phyloP scores from a whole-genome alignment of 2,329 filamentous ascomycete species.

The Cryphonectria carpinicola region DNA sequence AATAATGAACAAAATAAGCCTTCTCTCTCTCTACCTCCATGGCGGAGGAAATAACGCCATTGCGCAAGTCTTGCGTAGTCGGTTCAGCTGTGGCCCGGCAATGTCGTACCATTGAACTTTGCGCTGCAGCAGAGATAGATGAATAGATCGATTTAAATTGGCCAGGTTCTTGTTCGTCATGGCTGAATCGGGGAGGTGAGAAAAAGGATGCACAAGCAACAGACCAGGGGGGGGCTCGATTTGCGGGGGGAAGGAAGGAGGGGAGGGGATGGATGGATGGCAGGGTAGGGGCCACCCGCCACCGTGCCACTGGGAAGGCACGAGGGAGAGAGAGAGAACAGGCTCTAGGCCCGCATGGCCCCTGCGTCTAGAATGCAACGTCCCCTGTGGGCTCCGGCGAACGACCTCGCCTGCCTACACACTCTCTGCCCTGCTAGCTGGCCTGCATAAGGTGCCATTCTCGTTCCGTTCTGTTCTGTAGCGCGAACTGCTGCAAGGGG shows the following conservation, averaged over 20 bases:
- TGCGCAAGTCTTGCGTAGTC: neutral
- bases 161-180: neutral
- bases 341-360: neutral
- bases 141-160: neutral
- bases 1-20: neutral
- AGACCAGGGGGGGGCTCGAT: neutral
- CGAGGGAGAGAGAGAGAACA: neutral
- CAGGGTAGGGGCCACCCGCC: neutral
- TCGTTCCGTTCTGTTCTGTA: neutral
- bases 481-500: neutral
- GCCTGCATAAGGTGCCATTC: neutral
- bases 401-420: neutral
- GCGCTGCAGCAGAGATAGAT: neutral
- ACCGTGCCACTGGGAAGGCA: neutral
- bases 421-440: neutral
- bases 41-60: neutral
- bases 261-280: neutral
- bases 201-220: neutral
- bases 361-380: neutral
- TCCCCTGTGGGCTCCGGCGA: no score
- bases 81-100: neutral
- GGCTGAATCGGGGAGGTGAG: slow-evolving; percentile 19
- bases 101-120: neutral
- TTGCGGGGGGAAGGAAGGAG: neutral
- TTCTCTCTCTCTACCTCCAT: neutral